Conservation (phyloP, 2,329 filamentous ascomycete genomes). For the Aureobasidium sp. region DNA sequence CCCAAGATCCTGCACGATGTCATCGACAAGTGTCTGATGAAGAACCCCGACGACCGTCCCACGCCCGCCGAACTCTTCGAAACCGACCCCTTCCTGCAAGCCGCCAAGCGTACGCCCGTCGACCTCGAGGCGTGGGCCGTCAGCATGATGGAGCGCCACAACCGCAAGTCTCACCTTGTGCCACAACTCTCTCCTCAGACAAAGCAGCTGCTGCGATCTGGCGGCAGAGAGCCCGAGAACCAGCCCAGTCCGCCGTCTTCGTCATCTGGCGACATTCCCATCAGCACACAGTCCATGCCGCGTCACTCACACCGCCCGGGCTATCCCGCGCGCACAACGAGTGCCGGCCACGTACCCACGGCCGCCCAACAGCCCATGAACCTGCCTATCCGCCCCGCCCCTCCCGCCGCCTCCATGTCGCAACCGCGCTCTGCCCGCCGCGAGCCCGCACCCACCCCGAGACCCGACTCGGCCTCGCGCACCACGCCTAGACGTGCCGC, state of each 20-base stretch:
- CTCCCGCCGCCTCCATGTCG: conserved; percentile 12
- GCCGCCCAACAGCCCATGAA: conserved; percentile 27
- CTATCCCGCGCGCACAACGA: conserved; percentile 36
- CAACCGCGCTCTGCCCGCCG: neutral
- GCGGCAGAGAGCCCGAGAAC: neutral
- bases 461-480: conserved; percentile 1
- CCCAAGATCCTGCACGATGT: conserved; percentile 91
- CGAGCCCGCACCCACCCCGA: neutral
- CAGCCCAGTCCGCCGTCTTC: conserved; percentile 6
- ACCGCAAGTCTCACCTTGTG: conserved; percentile 83
- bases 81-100: conserved; percentile 87
- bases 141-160: conserved; percentile 86
- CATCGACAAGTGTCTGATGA: conserved; percentile 90
- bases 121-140: conserved; percentile 90
- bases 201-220: conserved; percentile 57
- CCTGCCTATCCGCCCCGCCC: conserved; percentile 38
- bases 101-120: conserved; percentile 91
- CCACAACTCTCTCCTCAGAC: conserved; percentile 67
- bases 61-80: conserved; percentile 88
- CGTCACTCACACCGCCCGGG: conserved; percentile 27
- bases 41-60: conserved; percentile 78
- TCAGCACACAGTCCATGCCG: conserved; percentile 22
- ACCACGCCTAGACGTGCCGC: neutral
- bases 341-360: conserved; percentile 25
- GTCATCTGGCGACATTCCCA: conserved; percentile 23